Conservation (phyloP, 805 yeast species). For the Lipomyces starkeyi region DNA sequence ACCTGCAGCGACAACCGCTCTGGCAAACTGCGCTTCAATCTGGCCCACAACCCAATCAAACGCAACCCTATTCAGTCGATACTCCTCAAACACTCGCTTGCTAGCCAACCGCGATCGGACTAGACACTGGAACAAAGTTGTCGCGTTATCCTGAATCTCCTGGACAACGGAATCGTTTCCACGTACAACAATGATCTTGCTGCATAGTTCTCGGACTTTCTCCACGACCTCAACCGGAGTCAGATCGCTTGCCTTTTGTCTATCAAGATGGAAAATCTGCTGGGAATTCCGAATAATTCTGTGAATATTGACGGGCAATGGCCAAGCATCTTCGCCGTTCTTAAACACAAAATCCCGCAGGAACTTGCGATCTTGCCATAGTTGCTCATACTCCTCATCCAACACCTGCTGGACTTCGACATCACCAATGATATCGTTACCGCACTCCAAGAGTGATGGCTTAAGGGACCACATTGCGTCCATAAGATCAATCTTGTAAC, state of each 20-base stretch:
- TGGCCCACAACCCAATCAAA: constrained; percentile 97
- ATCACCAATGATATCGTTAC: constrained; percentile 89
- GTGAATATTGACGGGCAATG: constrained; percentile 94
- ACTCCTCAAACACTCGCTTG: constrained; percentile 91
- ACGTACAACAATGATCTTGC: constrained; percentile 74
- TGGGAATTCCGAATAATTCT: constrained; percentile 97
- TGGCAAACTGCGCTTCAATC: constrained; percentile 89
- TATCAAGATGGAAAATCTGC: constrained; percentile 93
- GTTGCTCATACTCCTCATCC: constrained; percentile 84
- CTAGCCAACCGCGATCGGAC: constrained; percentile 90
- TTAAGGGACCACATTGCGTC: constrained; percentile 65
- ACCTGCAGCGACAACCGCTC: constrained; percentile 92
- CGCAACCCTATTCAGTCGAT: constrained; percentile 78
- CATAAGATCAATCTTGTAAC: constrained; percentile 87
- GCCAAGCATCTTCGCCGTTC: constrained; percentile 97
- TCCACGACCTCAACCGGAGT: constrained; percentile 78
- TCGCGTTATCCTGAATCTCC: constrained; percentile 93
- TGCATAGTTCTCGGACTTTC: constrained; percentile 72
- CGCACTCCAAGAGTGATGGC: constrained; percentile 82
- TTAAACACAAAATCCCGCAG: constrained; percentile 82
- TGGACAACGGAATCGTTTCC: constrained; percentile 73
- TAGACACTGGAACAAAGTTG: constrained; percentile 85
- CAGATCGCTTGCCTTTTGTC: constrained; percentile 86
- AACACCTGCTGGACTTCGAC: constrained; percentile 77
- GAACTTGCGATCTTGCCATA: constrained; percentile 74